Evolutionary conservation across 371 early-diverging fungal genomes (phyloP), one percentile per base, ranked within the genome.

Genomic region (Apophysomyces elegans): DNA sequence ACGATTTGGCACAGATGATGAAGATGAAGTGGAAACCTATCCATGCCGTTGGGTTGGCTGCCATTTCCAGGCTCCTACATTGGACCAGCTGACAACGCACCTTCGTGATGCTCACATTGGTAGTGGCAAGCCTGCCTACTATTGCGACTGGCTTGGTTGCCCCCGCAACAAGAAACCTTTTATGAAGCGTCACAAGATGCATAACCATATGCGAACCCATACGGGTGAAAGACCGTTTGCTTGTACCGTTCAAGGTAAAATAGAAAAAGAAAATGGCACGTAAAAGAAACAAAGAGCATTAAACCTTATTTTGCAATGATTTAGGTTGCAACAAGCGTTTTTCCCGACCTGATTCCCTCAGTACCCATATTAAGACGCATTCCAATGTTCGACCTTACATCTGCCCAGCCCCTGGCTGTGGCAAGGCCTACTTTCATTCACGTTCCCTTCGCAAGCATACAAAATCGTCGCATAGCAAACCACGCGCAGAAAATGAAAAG

Each of bases 321-420:
- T 58, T 41, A 41, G 41, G 76, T 6, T 94, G 94, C 68, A 88
- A 84, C 39, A 95, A 95, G 66, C 79, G 78, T 47, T 95, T 94
- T 64, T 89, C 93, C 18, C 78, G 95, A 46, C 92, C 89, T 62
- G 95, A 95, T 70, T 93, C 93, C 3, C 77, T 95, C 39, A 67
- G 88, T 58, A 93, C 93, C 12, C 96, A 96, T 65, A 83, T 91
- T 59, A 93, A 93, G 74, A 95, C 95, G 1, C 96, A 96, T 73
- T 90, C 90, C 13, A 88, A 86, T 56, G 71, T 88, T 57, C 84
- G 90, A 56, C 93, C 93, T 0, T 90, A 80, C 67, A 71, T 81
- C 21, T 93, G 93, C 64, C 63, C 78, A 14, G 65, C 84, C n/a
- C 77, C 81, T 26, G 82, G 79, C 11, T 93, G 92, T 66, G 79